Evolutionary conservation across 2,329 filamentous ascomycete species (phyloP), one percentile per base, ranked within the genome.

Genomic region (Stromatinia cepivora): DNA sequence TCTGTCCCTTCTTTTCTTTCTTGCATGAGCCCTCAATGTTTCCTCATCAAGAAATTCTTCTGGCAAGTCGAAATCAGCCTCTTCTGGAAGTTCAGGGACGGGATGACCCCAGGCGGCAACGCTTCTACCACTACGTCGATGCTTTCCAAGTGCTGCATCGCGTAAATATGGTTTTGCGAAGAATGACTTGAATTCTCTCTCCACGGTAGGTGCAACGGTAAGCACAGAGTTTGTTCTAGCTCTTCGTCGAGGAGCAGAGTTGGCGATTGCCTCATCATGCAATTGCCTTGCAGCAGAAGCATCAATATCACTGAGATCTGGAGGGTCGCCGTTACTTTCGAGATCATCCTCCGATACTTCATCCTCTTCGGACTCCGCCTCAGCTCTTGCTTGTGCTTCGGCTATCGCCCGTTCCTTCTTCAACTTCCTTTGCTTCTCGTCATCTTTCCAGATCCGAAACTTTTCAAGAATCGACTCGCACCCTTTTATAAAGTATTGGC

Each of bases 381-480:
- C 80, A 36, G 79, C 81, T 22, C 82, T 82, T 22, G 82, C 82
- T n/a, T 80, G 80, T 57, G 79, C 80, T 66, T 85, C 80, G 7
- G 82, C 81, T 31, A 83, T 78, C 4, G 84, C 85, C 61, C 88
- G 89, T 71, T 94, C 92, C 76, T 89, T 92, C 76, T 93, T 90
- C 3, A 88, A 81, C 79, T 93, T 93, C 70, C 92, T 84, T 56
- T 90, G 87, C 82, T 94, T 96, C 79, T 99, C 95, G 78, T 97
- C 92, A 71, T 94, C 86, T 72, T 90, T 93, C 94, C 94, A 98
- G 67, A 87, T 84, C 64, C 89, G 87, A 78, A 97, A 98, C 78
- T 97, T 98, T 72, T 92, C 88, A 28, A 98, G 84, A 42, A 98
- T 89, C 0, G 86, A 85, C 72, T 92, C 86, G 70, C 96, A 94